Percentiles rank a stretch among this genome's conserved stretches.
These are phyloP conservation scores for Pigoraptor vietnamica DNA, from an alignment of 78 protist genomes.

Conservation along the genomic window DNA sequence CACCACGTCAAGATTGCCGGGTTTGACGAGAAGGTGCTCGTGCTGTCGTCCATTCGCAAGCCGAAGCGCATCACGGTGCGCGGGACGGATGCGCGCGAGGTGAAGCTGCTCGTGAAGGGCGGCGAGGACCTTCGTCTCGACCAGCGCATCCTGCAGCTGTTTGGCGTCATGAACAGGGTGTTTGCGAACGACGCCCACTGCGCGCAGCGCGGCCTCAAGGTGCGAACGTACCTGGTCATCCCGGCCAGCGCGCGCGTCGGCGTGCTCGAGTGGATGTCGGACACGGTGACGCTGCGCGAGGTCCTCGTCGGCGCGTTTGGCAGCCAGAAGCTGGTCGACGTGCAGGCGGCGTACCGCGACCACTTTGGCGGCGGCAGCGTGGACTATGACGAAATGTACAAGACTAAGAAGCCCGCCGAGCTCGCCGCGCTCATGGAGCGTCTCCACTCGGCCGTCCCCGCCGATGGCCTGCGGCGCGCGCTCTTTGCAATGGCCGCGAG, in stretches of 20 bases:
- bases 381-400: neutral
- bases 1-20: constrained; percentile 4
- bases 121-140: constrained; percentile 84
- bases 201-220: constrained; percentile 24
- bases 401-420: neutral
- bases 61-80: constrained; percentile 74
- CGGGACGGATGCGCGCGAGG: constrained; percentile 68
- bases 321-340: neutral
- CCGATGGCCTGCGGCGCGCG: constrained; percentile 39
- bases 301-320: constrained; percentile 9
- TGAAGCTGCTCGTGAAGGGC: constrained; percentile 81
- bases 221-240: constrained; percentile 77
- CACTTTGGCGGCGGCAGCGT: neutral
- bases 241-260: constrained; percentile 78
- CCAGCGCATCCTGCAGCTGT: constrained; percentile 78
- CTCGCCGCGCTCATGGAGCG: neutral
- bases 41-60: constrained; percentile 70
- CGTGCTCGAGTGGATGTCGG: constrained; percentile 82
- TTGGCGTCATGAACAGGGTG: constrained; percentile 52
- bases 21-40: constrained; percentile 42
- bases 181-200: constrained; percentile 16
- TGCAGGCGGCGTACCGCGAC: neutral
- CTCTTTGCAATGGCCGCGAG: constrained; percentile 30
- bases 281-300: constrained; percentile 55
- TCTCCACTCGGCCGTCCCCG: constrained; percentile 22